Conservation (phyloP, 768 basidiomycete species). For the Russula foetens region DNA sequence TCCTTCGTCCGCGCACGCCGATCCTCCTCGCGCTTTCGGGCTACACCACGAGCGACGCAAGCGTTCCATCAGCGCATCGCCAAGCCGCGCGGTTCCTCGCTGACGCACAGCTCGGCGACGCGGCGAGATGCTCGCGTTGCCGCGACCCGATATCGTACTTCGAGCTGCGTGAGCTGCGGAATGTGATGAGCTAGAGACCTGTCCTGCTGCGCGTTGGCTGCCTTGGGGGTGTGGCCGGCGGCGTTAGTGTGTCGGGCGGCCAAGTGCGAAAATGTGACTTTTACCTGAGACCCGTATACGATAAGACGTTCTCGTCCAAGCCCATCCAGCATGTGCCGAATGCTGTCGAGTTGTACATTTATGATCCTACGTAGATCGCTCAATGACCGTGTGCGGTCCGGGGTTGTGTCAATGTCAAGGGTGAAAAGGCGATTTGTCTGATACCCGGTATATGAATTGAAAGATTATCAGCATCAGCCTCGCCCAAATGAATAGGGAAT, state of each 20-base stretch:
- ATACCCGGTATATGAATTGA: too few species aligned
- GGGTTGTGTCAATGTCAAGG: too few species aligned
- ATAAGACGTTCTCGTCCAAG: slow-evolving; percentile 45
- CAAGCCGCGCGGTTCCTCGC: slow-evolving; percentile 44
- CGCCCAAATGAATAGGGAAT: too few species aligned
- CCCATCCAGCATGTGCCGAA: slow-evolving; percentile 45
- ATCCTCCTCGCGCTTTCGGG: slow-evolving; percentile 48
- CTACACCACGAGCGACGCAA: slow-evolving; percentile 49
- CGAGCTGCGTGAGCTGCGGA: slow-evolving; percentile 59
- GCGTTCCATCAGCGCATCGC: slow-evolving; percentile 41
- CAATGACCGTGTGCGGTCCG: too few species aligned
- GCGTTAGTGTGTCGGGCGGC: slow-evolving; percentile 56
- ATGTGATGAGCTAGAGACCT: slow-evolving; percentile 53
- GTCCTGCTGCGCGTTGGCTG: slow-evolving; percentile 45
- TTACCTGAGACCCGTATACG: slow-evolving; percentile 46
- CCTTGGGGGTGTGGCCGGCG: slow-evolving; percentile 47
- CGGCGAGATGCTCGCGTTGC: slow-evolving; percentile 46
- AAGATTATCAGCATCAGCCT: too few species aligned
- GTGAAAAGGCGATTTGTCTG: too few species aligned
- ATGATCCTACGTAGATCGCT: neutral
- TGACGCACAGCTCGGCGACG: slow-evolving; percentile 30
- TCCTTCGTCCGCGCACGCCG: slow-evolving; percentile 40
- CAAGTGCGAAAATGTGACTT: slow-evolving; percentile 38
- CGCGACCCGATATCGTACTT: slow-evolving; percentile 42
- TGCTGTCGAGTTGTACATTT: slow-evolving; percentile 24